A percentile compares a stretch with the other conserved stretches of the same genome.
phyloP scores from a whole-genome alignment of 106 monocot species.

The Dendrobium huoshanense region DNA sequence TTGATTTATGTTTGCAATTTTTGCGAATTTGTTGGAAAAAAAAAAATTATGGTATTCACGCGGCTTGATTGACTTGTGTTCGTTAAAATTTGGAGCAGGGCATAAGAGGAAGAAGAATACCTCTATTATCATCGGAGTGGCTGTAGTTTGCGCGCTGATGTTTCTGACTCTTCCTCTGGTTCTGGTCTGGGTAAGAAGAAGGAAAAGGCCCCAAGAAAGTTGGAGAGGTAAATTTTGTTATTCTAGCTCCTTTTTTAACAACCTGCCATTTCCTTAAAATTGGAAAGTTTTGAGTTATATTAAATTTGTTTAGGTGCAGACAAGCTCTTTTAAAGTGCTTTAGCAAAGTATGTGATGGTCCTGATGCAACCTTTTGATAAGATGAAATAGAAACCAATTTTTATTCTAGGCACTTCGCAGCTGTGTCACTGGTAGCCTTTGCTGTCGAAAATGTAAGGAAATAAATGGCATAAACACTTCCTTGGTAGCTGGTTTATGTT shows the following conservation, averaged over 20 bases:
- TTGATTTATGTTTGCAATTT: neutral
- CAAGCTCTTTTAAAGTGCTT: neutral
- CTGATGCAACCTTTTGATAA: neutral
- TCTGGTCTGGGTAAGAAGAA: conserved; percentile 27
- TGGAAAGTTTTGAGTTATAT: neutral
- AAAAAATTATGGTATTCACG: neutral
- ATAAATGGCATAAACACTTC: too few species aligned
- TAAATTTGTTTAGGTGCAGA: neutral
- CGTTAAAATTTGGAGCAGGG: conserved; percentile 13
- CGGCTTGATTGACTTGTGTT: neutral
- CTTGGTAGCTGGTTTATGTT: too few species aligned
- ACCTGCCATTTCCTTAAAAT: neutral
- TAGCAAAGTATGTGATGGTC: neutral
- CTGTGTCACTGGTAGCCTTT: neutral
- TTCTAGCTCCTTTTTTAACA: neutral
- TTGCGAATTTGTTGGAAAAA: neutral
- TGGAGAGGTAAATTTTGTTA: conserved; percentile 26
- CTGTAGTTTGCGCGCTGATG: conserved; percentile 24
- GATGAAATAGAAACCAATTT: neutral
- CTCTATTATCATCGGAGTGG: conserved; percentile 38
- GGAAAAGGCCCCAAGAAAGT: conserved; percentile 4
- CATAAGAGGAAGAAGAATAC: conserved; percentile 19
- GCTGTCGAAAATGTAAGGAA: neutral
- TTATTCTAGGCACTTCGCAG: neutral
- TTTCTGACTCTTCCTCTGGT: conserved; percentile 13